These are phyloP conservation scores for Glebionis coronaria DNA, from an alignment of 129 eudicot genomes.

Conservation along the genomic window DNA sequence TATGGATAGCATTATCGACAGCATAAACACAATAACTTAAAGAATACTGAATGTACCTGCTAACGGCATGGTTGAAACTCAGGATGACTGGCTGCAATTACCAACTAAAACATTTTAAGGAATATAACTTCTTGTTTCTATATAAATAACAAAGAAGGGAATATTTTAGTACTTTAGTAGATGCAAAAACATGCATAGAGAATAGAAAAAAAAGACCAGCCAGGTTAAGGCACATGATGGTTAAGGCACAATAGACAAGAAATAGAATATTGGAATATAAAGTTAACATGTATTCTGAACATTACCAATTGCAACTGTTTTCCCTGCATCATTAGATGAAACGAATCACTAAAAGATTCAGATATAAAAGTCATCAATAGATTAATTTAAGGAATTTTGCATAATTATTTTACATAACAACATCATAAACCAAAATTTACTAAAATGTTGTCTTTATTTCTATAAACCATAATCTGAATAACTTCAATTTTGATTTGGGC, in stretches of 20 bases:
- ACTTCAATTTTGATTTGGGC: too few species aligned
- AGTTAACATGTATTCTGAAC: conserved; percentile 9
- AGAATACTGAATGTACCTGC: conserved; percentile 51
- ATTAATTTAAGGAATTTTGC: too few species aligned
- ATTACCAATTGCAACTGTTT: too few species aligned
- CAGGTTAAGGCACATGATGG: not conserved
- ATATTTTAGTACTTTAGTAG: too few species aligned
- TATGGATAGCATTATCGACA: not conserved
- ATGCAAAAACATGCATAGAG: not conserved
- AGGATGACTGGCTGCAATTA: conserved; percentile 97
- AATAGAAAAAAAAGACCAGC: not conserved
- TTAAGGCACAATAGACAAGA: conserved; percentile 16
- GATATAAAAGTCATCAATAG: too few species aligned
- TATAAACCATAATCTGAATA: too few species aligned
- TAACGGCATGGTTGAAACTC: conserved; percentile 97
- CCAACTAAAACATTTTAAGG: too few species aligned
- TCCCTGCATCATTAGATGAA: too few species aligned
- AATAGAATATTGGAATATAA: not conserved
- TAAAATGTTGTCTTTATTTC: too few species aligned
- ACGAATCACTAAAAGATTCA: too few species aligned
- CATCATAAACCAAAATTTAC: too few species aligned
- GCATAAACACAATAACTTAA: not conserved
- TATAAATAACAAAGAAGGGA: conserved; percentile 22
- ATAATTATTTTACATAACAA: too few species aligned
- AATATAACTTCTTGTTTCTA: conserved; percentile 96